These are phyloP conservation scores for Russula brevipes DNA, from an alignment of 768 basidiomycete genomes.

Conservation along the genomic window DNA sequence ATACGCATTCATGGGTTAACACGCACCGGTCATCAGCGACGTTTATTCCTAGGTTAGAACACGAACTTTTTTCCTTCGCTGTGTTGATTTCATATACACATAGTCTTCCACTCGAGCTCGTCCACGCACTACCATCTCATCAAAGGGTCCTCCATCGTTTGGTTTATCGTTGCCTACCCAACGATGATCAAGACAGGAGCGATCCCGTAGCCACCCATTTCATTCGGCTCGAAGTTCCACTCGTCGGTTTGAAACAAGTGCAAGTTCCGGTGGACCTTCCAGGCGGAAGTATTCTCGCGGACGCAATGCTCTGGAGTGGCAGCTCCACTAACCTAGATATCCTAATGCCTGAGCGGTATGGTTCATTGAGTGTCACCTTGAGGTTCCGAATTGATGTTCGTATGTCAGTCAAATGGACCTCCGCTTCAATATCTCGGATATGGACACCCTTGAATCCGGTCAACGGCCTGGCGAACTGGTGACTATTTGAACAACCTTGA, in stretches of 20 bases:
- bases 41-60: constrained; percentile 49
- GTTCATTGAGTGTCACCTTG: not conserved
- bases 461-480: constrained; percentile 41
- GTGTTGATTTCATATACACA: constrained; percentile 6
- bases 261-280: not conserved
- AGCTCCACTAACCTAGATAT: constrained; percentile 14
- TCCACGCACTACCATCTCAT: constrained; percentile 14
- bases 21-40: constrained; percentile 30
- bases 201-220: not conserved
- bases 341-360: constrained; percentile 23
- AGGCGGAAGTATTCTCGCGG: not conserved
- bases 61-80: not conserved
- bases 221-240: constrained; percentile 19
- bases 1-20: constrained; percentile 45
- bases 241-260: constrained; percentile 9
- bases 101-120: constrained; percentile 22
- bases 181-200: not conserved
- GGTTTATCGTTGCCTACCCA: constrained; percentile 11
- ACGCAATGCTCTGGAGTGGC: constrained; percentile 4
- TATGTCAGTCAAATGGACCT: constrained; percentile 41
- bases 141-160: constrained; percentile 23
- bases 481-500: constrained; percentile 39
- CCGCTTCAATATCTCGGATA: constrained; percentile 42
- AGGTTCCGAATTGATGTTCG: not conserved
- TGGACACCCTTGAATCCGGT: constrained; percentile 27